Conservation (phyloP, 805 yeast species). For the Wickerhamiella azymoides region DNA sequence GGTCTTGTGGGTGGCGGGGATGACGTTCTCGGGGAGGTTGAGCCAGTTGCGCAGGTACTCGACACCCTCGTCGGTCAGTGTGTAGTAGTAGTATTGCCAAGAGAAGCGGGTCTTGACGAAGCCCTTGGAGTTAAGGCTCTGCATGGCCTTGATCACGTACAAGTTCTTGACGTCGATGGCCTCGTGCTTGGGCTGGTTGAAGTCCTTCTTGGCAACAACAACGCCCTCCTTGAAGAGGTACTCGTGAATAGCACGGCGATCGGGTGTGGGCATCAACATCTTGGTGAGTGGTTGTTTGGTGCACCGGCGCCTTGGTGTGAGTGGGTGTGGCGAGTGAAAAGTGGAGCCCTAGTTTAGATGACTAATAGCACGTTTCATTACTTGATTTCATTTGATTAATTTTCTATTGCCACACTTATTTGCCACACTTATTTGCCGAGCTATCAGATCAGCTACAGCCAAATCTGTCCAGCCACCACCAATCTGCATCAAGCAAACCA, state of each 20-base stretch:
- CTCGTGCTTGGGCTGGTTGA: constrained; percentile 93
- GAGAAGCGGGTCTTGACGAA: constrained; percentile 99
- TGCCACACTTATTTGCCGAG: no score
- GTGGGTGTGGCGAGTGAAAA: constrained; percentile 4
- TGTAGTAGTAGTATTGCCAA: constrained; percentile 99
- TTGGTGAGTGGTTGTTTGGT: constrained; percentile 25
- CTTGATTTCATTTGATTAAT: no score
- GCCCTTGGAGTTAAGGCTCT: constrained; percentile 97
- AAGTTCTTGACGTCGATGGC: constrained; percentile 97
- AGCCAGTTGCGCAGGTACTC: constrained; percentile 96
- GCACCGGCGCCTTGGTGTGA: constrained; percentile 1
- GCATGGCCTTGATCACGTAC: constrained; percentile 96
- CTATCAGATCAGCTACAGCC: no score
- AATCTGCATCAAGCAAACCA: no score
- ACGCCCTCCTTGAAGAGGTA: constrained; percentile 99
- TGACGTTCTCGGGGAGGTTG: constrained; percentile 96
- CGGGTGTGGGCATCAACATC: constrained; percentile 99
- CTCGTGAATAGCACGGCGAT: constrained; percentile 98
- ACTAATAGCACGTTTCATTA: no score
- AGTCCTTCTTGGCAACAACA: constrained; percentile 98
- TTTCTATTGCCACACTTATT: no score
- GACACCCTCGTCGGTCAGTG: constrained; percentile 99
- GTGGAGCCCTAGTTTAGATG: constrained; percentile 2
- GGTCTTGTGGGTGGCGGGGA: constrained; percentile 92
- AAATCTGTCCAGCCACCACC: no score